phyloP scores from a whole-genome alignment of 163 green algal species.

The Coccomyxa subellipsoidea region DNA sequence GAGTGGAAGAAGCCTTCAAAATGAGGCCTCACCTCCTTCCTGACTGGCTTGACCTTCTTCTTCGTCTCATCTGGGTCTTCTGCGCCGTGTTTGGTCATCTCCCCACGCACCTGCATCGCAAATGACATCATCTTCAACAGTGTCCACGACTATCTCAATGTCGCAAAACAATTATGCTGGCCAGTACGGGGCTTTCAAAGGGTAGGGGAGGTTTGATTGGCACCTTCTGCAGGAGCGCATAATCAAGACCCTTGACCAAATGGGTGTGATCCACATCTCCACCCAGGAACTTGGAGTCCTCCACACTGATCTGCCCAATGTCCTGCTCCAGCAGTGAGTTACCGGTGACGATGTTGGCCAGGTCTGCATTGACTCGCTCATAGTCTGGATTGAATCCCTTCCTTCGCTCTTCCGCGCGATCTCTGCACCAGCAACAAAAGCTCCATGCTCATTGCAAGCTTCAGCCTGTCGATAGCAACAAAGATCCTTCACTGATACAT shows the following conservation, averaged over 20 bases:
- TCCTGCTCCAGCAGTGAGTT: constrained; percentile 3
- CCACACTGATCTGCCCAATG: constrained; percentile 63
- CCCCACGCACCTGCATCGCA: constrained; percentile 15
- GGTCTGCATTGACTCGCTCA: constrained; percentile 34
- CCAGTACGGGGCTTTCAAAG: too few species aligned
- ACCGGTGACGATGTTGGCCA: constrained; percentile 35
- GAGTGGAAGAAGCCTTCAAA: background rate
- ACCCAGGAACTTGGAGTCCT: constrained; percentile 92
- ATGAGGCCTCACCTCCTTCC: constrained; percentile 6
- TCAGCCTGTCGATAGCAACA: too few species aligned
- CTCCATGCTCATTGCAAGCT: background rate
- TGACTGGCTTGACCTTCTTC: background rate
- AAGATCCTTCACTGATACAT: too few species aligned
- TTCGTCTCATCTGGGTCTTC: constrained; percentile 8
- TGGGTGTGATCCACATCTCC: constrained; percentile 92
- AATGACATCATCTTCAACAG: background rate
- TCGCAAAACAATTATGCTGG: too few species aligned
- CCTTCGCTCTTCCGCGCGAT: constrained; percentile 87
- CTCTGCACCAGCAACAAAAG: constrained; percentile 47
- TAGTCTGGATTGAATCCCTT: constrained; percentile 77
- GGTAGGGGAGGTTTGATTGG: background rate
- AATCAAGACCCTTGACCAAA: constrained; percentile 95
- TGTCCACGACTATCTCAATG: too few species aligned
- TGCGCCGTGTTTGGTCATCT: background rate
- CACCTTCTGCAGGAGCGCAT: constrained; percentile 88